A percentile compares a stretch with the other conserved stretches of the same genome.
Evolutionary conservation across 345 rosid species (phyloP).

Genomic region (Hibiscus tridactylites): DNA sequence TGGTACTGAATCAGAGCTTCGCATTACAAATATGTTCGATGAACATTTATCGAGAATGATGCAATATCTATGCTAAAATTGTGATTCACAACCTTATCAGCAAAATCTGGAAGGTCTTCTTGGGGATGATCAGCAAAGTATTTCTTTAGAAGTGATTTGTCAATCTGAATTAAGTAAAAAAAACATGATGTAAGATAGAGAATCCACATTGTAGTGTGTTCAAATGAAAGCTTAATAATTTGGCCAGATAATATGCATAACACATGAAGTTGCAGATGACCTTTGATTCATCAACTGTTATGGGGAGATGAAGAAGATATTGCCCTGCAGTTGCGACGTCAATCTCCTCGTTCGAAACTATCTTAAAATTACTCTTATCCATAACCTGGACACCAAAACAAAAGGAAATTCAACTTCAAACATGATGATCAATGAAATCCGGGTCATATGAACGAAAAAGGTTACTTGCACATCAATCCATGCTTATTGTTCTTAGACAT

Average conservation of each 20-base stretch:
- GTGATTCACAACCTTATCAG: not conserved
- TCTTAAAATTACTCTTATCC: slow-evolving; percentile 91
- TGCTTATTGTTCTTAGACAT: not conserved
- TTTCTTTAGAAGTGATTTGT: not conserved
- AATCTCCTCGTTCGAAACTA: slow-evolving; percentile 70
- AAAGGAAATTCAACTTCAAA: not conserved
- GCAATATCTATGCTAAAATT: not conserved
- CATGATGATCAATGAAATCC: not conserved
- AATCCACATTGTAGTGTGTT: not conserved
- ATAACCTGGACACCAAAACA: slow-evolving; percentile 43
- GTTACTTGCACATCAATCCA: not conserved
- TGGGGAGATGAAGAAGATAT: slow-evolving; percentile 89
- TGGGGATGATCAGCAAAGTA: not conserved
- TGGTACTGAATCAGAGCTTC: not conserved
- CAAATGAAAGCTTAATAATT: not conserved
- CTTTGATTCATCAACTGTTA: slow-evolving; percentile 81
- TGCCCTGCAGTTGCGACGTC: slow-evolving; percentile 85
- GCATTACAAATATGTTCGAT: not conserved
- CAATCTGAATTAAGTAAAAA: not conserved
- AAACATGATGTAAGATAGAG: not conserved
- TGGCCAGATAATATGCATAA: not conserved
- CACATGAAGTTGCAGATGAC: slow-evolving; percentile 25
- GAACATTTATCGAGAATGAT: not conserved
- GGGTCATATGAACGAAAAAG: not conserved
- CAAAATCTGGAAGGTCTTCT: not conserved